Percentiles rank a stretch among this genome's conserved stretches.
Evolutionary conservation across 2,329 filamentous ascomycete genomes (phyloP).

Genomic region (Canariomyces notabilis): DNA sequence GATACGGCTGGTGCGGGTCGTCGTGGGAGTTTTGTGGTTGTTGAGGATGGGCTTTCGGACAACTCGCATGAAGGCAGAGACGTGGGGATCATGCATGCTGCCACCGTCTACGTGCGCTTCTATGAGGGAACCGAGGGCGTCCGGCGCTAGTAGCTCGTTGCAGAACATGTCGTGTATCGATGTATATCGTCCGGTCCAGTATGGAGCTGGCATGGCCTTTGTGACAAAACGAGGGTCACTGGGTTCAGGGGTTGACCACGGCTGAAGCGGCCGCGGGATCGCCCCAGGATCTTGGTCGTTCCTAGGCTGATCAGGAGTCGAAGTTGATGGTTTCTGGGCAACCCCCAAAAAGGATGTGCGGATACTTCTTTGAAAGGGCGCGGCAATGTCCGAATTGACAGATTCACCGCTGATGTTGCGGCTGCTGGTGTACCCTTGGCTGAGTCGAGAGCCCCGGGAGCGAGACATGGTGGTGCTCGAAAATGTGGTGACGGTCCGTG

Average conservation of each 20-base stretch:
- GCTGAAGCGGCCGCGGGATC: neutral
- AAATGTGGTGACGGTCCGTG: slow-evolving; percentile 19
- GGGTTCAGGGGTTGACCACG: slow-evolving; percentile 17
- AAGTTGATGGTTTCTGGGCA: neutral
- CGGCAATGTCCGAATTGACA: neutral
- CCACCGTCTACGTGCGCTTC: slow-evolving; percentile 12
- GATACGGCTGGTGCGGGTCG: slow-evolving; percentile 12
- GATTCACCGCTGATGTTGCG: slow-evolving; percentile 15
- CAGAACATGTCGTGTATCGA: slow-evolving; percentile 51
- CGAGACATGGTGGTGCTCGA: slow-evolving; percentile 21
- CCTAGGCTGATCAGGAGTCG: neutral
- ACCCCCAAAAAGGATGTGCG: neutral
- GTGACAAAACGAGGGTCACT: slow-evolving; percentile 32
- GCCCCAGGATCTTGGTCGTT: too few relatives aligned
- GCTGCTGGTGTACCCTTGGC: slow-evolving; percentile 12
- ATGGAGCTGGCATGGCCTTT: slow-evolving; percentile 43
- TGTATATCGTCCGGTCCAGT: slow-evolving; percentile 60
- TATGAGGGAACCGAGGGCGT: slow-evolving; percentile 22
- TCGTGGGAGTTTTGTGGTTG: neutral
- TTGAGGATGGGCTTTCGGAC: neutral
- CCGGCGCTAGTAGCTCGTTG: slow-evolving; percentile 33
- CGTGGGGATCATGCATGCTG: neutral
- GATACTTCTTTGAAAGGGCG: neutral
- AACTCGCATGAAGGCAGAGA: slow-evolving; percentile 3
- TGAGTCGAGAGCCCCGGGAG: slow-evolving; percentile 16